Evolutionary conservation across 2,329 filamentous ascomycete genomes (phyloP).

Genomic region (Aciculosporium take): DNA sequence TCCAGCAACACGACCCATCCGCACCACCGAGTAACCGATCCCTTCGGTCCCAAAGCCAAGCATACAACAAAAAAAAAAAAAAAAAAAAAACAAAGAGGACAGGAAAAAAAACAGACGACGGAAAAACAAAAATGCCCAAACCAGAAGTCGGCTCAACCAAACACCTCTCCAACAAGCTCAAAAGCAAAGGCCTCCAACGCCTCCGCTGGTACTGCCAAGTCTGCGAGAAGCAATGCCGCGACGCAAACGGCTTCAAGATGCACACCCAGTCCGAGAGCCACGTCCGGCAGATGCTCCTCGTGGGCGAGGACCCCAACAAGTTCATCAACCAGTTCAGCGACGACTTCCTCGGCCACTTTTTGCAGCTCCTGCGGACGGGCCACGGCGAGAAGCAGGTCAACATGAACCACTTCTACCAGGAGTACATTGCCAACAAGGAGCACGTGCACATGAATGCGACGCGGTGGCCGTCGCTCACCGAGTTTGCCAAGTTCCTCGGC

Average conservation of each 20-base stretch:
- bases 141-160: constrained; percentile 91
- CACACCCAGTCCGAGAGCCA: constrained; percentile 77
- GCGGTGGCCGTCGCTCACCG: constrained; percentile 73
- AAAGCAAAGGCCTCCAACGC: constrained; percentile 62
- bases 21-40: no score
- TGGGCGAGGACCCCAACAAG: constrained; percentile 77
- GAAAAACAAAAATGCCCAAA: constrained; percentile 58
- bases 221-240: constrained; percentile 51
- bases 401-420: constrained; percentile 89
- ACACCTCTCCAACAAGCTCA: constrained; percentile 79
- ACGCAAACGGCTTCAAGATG: constrained; percentile 86
- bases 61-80: no score
- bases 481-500: constrained; percentile 79
- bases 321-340: constrained; percentile 69
- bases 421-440: constrained; percentile 65
- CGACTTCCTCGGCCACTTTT: constrained; percentile 69
- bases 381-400: constrained; percentile 86
- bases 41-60: no score
- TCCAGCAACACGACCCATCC: no score
- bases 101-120: background rate
- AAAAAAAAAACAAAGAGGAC: background rate
- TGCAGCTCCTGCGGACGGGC: constrained; percentile 61
- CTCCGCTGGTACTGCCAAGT: constrained; percentile 85
- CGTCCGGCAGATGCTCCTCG: constrained; percentile 73
- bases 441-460: constrained; percentile 94